Evolutionary conservation across 345 rosid species (phyloP), one percentile per base, ranked within the genome.

Genomic region (Brassica napus): DNA sequence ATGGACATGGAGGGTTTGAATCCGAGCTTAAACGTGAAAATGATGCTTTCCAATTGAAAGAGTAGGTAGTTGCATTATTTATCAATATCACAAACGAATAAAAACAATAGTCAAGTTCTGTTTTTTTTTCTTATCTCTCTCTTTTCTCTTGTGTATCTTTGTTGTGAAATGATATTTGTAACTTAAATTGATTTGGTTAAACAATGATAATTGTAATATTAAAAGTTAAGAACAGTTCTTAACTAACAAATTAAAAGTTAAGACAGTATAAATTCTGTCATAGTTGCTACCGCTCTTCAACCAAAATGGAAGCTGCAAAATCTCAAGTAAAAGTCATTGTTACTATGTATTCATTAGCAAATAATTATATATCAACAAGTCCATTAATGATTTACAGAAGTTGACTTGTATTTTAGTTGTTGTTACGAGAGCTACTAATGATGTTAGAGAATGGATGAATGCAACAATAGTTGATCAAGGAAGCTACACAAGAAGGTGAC

Each of bases 1-100:
- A 34, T 0, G 90, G 86, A 11, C 83, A 63, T 9, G 71, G 86
- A 12, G 82, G 91, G 82, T 64, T 87, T n/a, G 98, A 92, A 77
- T 82, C 78, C n/a, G 89, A 88, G 74, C 59, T n/a, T 4, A 77
- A 81, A 77, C 63, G 55, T 3, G 62, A 26, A 39, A 68, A 31
- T 16, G 81, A 73, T 52, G 77, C 70, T 0, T 1, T 2, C 0
- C 4, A 52, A 14, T 34, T 34, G 18, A 79, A 79, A 37, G 59
- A 0, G 11, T 74, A 79, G 75, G n/a, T 65, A 39, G 28, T 39
- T 11, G 12, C 63, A 2, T 9, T 23, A 23, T 23, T 23, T 59
- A 23, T 58, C 63, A 23, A 58, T 58, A 23, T 59, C 31, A 23
- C 14, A 58, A 58, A 21, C 62, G 12, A 58, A 23, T 26, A 23